A percentile compares a stretch with the other conserved stretches of the same genome.
Evolutionary conservation across 768 basidiomycete genomes (phyloP).

Genomic region (Dendrothele bispora): DNA sequence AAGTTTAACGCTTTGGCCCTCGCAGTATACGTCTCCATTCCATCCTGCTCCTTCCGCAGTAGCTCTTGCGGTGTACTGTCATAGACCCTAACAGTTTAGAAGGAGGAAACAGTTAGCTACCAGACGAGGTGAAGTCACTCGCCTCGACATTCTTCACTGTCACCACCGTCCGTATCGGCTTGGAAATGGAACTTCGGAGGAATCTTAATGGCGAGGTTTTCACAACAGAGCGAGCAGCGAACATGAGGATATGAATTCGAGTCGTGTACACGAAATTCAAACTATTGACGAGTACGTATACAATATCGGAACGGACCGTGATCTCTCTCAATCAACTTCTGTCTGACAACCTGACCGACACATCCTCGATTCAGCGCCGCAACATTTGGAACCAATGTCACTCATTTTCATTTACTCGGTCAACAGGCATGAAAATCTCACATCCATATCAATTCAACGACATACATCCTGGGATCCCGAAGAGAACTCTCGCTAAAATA

Average conservation of each 20-base stretch:
- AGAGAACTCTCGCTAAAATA: slow-evolving; percentile 15
- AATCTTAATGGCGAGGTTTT: neutral
- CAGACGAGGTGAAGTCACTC: no score
- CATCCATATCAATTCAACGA: slow-evolving; percentile 13
- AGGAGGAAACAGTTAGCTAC: neutral
- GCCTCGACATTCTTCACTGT: slow-evolving; percentile 51
- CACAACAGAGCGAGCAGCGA: neutral
- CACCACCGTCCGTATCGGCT: slow-evolving; percentile 20
- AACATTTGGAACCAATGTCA: slow-evolving; percentile 16
- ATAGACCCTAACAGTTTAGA: neutral
- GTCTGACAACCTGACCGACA: slow-evolving; percentile 11
- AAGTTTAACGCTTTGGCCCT: slow-evolving; percentile 48
- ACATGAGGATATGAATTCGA: neutral
- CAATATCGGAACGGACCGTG: no score
- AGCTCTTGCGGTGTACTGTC: slow-evolving; percentile 71
- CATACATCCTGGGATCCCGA: slow-evolving; percentile 14
- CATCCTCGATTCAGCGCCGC: slow-evolving; percentile 10
- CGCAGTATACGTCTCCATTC: slow-evolving; percentile 53
- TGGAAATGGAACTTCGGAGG: no score
- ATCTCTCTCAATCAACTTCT: no score
- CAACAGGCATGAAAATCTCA: no score
- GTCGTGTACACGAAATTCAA: neutral
- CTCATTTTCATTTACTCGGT: no score
- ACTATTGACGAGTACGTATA: neutral
- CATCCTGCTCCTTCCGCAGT: slow-evolving; percentile 65